These are phyloP conservation scores for Mortierella sp. DNA, from an alignment of 371 early-diverging fungal species.

Conservation along the genomic window DNA sequence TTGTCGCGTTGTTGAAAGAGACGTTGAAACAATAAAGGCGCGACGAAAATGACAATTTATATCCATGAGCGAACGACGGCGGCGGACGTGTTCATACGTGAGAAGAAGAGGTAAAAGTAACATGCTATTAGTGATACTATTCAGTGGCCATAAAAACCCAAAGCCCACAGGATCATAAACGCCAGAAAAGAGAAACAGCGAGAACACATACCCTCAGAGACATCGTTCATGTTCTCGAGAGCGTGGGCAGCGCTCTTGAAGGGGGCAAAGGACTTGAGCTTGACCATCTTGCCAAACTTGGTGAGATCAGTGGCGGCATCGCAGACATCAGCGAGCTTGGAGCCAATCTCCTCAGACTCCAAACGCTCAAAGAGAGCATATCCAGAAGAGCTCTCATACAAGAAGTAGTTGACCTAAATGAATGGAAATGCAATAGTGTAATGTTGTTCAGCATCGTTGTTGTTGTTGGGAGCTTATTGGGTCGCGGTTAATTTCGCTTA, in stretches of 20 bases:
- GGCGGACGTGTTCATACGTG: neutral
- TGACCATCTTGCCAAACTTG: constrained; percentile 92
- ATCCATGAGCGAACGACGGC: neutral
- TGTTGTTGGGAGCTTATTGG: neutral
- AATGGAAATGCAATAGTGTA: neutral
- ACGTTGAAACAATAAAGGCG: neutral
- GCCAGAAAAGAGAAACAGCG: neutral
- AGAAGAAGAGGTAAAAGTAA: neutral
- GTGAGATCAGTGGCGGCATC: constrained; percentile 86
- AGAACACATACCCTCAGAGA: constrained; percentile 89
- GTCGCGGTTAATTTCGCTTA: too few species aligned
- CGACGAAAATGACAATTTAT: neutral
- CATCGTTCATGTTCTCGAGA: constrained; percentile 96
- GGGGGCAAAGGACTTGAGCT: constrained; percentile 94
- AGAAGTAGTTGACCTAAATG: constrained; percentile 72
- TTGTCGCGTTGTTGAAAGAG: neutral
- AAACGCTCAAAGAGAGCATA: constrained; percentile 97
- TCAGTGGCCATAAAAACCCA: neutral
- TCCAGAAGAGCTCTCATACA: constrained; percentile 97
- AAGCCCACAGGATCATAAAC: neutral
- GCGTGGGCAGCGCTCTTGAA: constrained; percentile 98
- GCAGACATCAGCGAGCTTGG: constrained; percentile 93
- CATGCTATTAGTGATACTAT: neutral
- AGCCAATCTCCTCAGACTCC: constrained; percentile 96
- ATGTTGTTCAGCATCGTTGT: neutral